phyloP scores from a whole-genome alignment of 1,284 basidiomycete species.

The Trichosporon ovoides region DNA sequence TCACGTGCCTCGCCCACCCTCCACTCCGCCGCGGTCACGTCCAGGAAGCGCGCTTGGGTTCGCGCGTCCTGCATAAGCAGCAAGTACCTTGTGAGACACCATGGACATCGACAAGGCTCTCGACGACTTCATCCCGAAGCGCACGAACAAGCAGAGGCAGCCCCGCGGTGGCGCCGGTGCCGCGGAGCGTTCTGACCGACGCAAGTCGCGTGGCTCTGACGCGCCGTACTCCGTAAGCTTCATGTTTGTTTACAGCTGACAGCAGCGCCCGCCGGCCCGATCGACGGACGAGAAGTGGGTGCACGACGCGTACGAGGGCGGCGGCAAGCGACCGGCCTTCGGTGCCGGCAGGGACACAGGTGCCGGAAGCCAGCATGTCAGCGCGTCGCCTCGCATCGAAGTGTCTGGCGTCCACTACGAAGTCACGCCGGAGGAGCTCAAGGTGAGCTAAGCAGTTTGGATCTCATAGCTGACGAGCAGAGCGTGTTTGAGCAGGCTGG shows the following conservation, averaged over 20 bases:
- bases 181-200: slow-evolving; percentile 5
- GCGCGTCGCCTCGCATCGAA: slow-evolving; percentile 61
- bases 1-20: background rate
- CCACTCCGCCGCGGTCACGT: background rate
- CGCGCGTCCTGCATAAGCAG: background rate
- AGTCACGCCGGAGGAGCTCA: slow-evolving; percentile 78
- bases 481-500: slow-evolving; percentile 88
- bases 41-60: background rate
- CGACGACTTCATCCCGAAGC: slow-evolving; percentile 41
- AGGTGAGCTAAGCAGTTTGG: slow-evolving; percentile 55
- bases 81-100: slow-evolving; percentile 6
- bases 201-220: slow-evolving; percentile 22
- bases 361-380: slow-evolving; percentile 30
- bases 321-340: background rate
- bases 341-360: slow-evolving; percentile 16
- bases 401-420: slow-evolving; percentile 92
- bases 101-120: slow-evolving; percentile 49
- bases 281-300: slow-evolving; percentile 48
- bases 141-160: slow-evolving; percentile 9
- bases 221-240: slow-evolving; percentile 38
- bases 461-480: slow-evolving; percentile 48
- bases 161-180: slow-evolving; percentile 3
- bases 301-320: slow-evolving; percentile 42
- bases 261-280: slow-evolving; percentile 44
- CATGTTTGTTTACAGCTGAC: slow-evolving; percentile 2